Evolutionary conservation across 805 yeast species (phyloP).

Genomic region (Sugiyamaella floridensis): DNA sequence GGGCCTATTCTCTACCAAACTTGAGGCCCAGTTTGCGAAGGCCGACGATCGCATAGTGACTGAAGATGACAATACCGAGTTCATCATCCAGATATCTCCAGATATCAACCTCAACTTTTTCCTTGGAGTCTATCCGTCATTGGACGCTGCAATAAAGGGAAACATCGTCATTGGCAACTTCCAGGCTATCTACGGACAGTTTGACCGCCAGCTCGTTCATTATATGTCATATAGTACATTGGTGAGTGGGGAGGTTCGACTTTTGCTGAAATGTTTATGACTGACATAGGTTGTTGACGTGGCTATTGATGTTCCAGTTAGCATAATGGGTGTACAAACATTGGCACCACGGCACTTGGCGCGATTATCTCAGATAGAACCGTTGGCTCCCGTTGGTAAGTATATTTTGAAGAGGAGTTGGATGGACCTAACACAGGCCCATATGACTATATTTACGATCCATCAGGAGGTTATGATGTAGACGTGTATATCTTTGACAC

Average conservation of each 20-base stretch:
- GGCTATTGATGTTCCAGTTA: conserved; percentile 57
- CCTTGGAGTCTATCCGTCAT: conserved; percentile 17
- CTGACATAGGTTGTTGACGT: conserved; percentile 47
- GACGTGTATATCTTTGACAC: conserved; percentile 76
- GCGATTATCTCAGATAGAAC: conserved; percentile 23
- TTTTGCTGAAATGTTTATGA: too few relatives aligned
- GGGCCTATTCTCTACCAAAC: background rate
- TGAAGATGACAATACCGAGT: background rate
- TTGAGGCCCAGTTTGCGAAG: background rate
- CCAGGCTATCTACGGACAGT: conserved; percentile 20
- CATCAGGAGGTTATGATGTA: conserved; percentile 49
- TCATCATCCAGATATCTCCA: conserved; percentile 20
- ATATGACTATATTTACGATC: conserved; percentile 25
- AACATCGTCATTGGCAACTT: conserved; percentile 16
- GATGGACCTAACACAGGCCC: conserved; percentile 34
- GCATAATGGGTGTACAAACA: conserved; percentile 45
- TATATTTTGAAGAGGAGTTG: background rate
- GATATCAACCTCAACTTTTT: conserved; percentile 14
- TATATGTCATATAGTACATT: conserved; percentile 15
- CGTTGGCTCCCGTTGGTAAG: conserved; percentile 14
- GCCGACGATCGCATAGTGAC: background rate
- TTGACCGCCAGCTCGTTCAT: conserved; percentile 14
- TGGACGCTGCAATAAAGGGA: conserved; percentile 11
- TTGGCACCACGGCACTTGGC: conserved; percentile 47
- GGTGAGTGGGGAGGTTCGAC: conserved; percentile 6